phyloP scores from a whole-genome alignment of 1,139 yeast species.

The Geotrichum macrosporum region DNA sequence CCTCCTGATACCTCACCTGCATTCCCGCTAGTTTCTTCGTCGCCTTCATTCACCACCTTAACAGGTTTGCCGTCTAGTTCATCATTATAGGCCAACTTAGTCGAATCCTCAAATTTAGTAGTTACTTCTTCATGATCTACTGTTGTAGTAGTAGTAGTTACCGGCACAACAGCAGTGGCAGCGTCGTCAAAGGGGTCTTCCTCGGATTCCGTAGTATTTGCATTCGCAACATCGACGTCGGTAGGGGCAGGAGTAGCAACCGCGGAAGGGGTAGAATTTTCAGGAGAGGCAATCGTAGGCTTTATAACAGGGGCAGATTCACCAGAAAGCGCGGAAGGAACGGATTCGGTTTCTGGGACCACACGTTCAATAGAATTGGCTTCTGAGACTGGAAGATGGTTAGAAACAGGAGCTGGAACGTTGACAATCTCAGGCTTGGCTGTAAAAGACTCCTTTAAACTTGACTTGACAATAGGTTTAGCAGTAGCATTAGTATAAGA shows the following conservation, averaged over 20 bases:
- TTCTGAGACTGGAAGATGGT: too few species aligned
- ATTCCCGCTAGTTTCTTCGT: neutral
- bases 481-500: too few species aligned
- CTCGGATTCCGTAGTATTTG: neutral
- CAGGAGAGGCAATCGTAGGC: slow-evolving; percentile 4
- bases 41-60: too few species aligned
- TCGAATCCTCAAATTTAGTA: slow-evolving; percentile 1
- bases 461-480: too few species aligned
- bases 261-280: slow-evolving; percentile 3
- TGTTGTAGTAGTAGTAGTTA: slow-evolving; percentile 13
- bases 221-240: slow-evolving; percentile 1
- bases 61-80: too few species aligned
- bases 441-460: too few species aligned
- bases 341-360: too few species aligned
- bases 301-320: slow-evolving; percentile 1
- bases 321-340: too few species aligned
- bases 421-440: too few species aligned
- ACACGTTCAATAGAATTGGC: too few species aligned
- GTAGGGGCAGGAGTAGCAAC: slow-evolving; percentile 2
- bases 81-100: slow-evolving; percentile 1
- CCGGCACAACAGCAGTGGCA: slow-evolving; percentile 16
- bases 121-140: slow-evolving; percentile 14
- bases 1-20: neutral
- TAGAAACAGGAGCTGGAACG: too few species aligned
- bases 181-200: slow-evolving; percentile 6